Evolutionary conservation across 495 filamentous ascomycete species (phyloP), one percentile per base, ranked within the genome.

Genomic region (Aspergillus ostianus): DNA sequence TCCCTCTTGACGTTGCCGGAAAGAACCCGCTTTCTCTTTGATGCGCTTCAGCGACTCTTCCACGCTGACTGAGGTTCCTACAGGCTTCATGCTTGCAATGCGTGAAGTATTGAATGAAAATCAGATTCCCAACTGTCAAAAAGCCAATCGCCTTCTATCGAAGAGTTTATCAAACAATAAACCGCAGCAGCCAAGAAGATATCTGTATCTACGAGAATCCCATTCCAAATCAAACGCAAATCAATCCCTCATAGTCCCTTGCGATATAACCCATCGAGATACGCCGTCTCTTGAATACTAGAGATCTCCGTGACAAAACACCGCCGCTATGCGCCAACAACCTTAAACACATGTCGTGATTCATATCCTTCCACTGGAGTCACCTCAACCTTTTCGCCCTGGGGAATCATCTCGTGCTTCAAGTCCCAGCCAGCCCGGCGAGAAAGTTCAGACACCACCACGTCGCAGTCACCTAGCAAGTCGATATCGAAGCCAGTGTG

Each of bases 401-500:
- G 70, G n/a, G 85, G 84, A 55, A 95, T 83, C 93, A 96, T 96
- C 51, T 90, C 83, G 67, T 98, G 93, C n/a, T 84, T 64, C 47
- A 98, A 71, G n/a, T 88, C 83, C 94, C 94, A 99, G 3, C 90
- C 90, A 2, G 87, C 88, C 15, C 90, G 82, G 23, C 89, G 84
- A 68, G 90, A 94, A 23, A 99, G 85, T 76, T 98, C 95, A 0
- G 87, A 85, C 3, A 98, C 91, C 32, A 98, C 86, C 19, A 90
- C 84, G 67, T 99, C 94, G 71, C 94, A 97, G 64, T 97, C 91
- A 26, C 94, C 94, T 48, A 97, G 80, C 47, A 99, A 78, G 72
- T 97, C 91, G 57, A 99, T 88, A 72, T 99, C 94, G 53, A 99
- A 99, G 62, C 93, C 89, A 55, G 95, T 87, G 68, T 98, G 94